Conservation (phyloP, 225 moss, liverwort and hornwort genomes). For the Thuidium tamariscinum region DNA sequence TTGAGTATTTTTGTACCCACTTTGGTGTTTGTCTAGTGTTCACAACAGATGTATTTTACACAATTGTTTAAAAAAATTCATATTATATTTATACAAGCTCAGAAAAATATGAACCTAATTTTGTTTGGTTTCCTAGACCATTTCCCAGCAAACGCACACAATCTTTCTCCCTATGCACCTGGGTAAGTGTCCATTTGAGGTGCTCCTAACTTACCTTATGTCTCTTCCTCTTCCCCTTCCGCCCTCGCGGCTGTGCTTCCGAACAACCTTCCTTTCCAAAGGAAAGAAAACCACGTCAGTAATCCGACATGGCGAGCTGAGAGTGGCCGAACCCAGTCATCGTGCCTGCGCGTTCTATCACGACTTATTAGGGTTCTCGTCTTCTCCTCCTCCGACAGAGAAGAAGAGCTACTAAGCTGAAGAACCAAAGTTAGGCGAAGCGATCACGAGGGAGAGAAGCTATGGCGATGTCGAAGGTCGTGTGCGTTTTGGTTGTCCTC, state of each 20-base stretch:
- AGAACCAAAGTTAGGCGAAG: neutral
- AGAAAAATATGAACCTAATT: too few species aligned
- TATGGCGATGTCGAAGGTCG: conserved; percentile 35
- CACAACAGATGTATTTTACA: too few species aligned
- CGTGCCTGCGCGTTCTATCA: neutral
- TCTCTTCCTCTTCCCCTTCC: neutral
- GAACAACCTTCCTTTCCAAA: neutral
- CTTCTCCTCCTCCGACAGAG: neutral
- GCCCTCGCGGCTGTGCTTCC: neutral
- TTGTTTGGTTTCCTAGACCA: too few species aligned
- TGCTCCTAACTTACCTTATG: too few species aligned
- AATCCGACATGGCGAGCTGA: conserved; percentile 10
- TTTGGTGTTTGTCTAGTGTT: too few species aligned
- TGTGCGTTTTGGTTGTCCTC: conserved; percentile 8
- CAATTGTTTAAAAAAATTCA: too few species aligned
- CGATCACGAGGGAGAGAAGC: conserved; percentile 10
- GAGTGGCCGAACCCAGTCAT: neutral
- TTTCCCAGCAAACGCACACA: too few species aligned
- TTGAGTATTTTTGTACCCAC: too few species aligned
- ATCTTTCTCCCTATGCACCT: too few species aligned
- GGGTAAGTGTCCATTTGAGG: too few species aligned
- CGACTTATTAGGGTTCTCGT: conserved; percentile 1
- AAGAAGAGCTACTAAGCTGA: neutral
- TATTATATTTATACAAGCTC: too few species aligned
- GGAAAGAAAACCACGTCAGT: neutral